Evolutionary conservation across 305 asterid genomes (phyloP).

Genomic region (Rubia occidens): DNA sequence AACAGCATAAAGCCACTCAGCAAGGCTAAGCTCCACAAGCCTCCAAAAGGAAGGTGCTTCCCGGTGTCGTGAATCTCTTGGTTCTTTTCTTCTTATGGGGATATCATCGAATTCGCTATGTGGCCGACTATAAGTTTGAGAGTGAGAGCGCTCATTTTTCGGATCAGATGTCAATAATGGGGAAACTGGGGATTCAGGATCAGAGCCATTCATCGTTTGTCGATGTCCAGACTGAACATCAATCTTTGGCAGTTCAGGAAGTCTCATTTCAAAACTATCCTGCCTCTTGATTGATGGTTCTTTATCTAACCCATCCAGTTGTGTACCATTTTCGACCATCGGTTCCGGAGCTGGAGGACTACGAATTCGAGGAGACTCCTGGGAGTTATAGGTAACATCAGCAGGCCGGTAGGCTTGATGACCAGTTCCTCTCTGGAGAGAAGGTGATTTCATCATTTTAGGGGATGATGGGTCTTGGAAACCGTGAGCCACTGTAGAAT

Average conservation of each 20-base stretch:
- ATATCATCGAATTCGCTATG: constrained; percentile 48
- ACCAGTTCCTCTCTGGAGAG: constrained; percentile 79
- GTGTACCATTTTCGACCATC: constrained; percentile 66
- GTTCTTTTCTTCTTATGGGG: constrained; percentile 37
- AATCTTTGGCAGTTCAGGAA: constrained; percentile 92
- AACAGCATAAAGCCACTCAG: constrained; percentile 99
- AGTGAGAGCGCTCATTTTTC: constrained; percentile 91
- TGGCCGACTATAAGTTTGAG: constrained; percentile 96
- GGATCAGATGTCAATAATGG: constrained; percentile 99
- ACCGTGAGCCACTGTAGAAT: constrained; percentile 61
- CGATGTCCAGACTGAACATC: constrained; percentile 77
- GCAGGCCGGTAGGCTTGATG: constrained; percentile 62
- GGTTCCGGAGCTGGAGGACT: constrained; percentile 94
- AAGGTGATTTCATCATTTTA: constrained; percentile 86
- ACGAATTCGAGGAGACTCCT: constrained; percentile 60
- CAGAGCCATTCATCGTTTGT: constrained; percentile 53
- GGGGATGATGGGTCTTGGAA: constrained; percentile 95
- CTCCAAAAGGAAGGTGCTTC: constrained; percentile 88
- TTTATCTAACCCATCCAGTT: constrained; percentile 47
- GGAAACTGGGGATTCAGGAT: constrained; percentile 98
- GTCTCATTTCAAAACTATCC: constrained; percentile 94
- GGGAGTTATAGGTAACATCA: constrained; percentile 59
- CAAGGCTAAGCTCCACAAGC: constrained; percentile 96
- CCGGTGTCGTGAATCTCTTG: constrained; percentile 39
- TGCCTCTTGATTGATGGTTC: constrained; percentile 94